Conservation (phyloP, 176 grass and related monocot genomes). For the Oryza australiensis region DNA sequence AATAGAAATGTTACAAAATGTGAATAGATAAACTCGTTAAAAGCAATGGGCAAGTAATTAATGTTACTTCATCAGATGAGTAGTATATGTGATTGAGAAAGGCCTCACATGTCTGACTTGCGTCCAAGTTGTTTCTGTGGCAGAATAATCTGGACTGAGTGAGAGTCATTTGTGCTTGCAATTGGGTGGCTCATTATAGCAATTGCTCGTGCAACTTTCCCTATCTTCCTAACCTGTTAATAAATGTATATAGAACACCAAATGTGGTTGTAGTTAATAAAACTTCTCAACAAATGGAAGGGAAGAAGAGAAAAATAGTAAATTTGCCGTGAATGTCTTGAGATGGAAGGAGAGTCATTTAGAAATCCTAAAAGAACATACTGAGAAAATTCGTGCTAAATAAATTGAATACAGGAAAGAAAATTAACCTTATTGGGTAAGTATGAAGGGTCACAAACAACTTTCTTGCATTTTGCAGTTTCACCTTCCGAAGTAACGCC, state of each 20-base stretch:
- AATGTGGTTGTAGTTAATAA: not conserved
- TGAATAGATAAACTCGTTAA: not conserved
- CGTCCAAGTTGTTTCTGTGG: slow-evolving; percentile 91
- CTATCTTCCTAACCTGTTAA: slow-evolving; percentile 76
- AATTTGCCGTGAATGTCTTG: not conserved
- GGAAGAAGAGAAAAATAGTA: slow-evolving; percentile 17
- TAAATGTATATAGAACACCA: slow-evolving; percentile 14
- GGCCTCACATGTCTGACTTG: slow-evolving; percentile 84
- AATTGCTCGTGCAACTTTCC: slow-evolving; percentile 83
- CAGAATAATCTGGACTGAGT: slow-evolving; percentile 81
- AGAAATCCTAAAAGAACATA: not conserved
- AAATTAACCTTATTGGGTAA: slow-evolving; percentile 71
- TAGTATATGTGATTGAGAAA: not conserved
- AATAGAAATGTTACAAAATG: not conserved
- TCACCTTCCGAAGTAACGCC: slow-evolving; percentile 94
- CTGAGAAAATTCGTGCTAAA: not conserved
- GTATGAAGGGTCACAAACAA: slow-evolving; percentile 97
- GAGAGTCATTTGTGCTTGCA: slow-evolving; percentile 66
- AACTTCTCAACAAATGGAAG: not conserved
- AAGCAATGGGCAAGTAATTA: not conserved
- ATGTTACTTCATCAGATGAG: not conserved
- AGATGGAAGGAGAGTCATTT: slow-evolving; percentile 9
- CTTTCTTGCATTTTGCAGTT: slow-evolving; percentile 91
- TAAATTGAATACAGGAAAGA: not conserved
- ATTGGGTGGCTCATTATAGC: slow-evolving; percentile 95